A percentile compares a stretch with the other conserved stretches of the same genome.
Conservation (phyloP, 2,329 filamentous ascomycete species). For the Ceratocystis harringtonii region DNA sequence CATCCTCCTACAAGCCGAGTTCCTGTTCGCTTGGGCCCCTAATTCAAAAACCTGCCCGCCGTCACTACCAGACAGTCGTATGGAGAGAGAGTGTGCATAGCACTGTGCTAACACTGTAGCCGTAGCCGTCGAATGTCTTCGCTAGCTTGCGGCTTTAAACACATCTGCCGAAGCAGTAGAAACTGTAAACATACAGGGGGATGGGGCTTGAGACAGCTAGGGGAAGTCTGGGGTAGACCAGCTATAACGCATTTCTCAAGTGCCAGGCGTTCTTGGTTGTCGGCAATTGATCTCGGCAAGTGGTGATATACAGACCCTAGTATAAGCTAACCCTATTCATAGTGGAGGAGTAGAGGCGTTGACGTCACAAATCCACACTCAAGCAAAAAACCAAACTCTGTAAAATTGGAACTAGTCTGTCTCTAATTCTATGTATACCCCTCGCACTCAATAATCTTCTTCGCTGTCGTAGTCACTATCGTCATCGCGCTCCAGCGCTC, state of each 20-base stretch:
- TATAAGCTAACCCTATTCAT: not conserved
- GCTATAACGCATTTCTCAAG: not conserved
- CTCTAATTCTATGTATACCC: not conserved
- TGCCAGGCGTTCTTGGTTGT: not conserved
- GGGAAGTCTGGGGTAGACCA: not conserved
- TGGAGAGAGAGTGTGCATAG: not conserved
- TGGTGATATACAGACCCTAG: not conserved
- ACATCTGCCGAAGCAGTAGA: slow-evolving; percentile 1
- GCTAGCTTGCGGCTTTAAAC: not conserved
- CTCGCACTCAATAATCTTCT: not conserved
- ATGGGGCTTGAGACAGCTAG: not conserved
- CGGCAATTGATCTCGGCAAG: not conserved
- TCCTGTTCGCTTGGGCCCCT: not conserved
- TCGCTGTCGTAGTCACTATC: slow-evolving; percentile 12
- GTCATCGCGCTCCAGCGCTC: slow-evolving; percentile 7
- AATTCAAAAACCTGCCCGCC: too few species aligned
- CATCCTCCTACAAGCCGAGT: not conserved
- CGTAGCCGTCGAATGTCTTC: not conserved
- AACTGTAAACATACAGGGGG: not conserved
- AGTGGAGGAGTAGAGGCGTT: too few species aligned
- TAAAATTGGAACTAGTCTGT: not conserved
- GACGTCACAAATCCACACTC: not conserved
- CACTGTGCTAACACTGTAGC: not conserved
- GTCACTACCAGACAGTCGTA: not conserved
- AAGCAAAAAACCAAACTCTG: not conserved